Evolutionary conservation across 345 rosid genomes (phyloP).

Genomic region (Aethionema arabicum): DNA sequence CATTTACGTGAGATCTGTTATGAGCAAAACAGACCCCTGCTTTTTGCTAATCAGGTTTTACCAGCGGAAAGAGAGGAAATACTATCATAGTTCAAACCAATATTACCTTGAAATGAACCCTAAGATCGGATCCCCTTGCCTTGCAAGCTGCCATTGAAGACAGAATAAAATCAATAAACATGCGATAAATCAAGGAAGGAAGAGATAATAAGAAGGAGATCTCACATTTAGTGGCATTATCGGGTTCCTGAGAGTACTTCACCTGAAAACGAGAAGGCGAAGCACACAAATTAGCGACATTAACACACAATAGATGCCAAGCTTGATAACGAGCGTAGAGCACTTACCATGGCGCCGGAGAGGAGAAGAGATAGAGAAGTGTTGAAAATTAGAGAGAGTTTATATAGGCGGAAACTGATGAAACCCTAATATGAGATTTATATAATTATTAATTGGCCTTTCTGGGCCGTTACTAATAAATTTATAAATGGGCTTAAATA

Average conservation of each 20-base stretch:
- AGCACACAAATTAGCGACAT: too few relatives aligned
- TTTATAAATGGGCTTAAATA: not conserved
- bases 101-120: slow-evolving; percentile 92
- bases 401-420: not conserved
- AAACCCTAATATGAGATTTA: slow-evolving; percentile 24
- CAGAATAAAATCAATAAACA: not conserved
- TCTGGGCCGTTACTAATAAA: not conserved
- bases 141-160: slow-evolving; percentile 71
- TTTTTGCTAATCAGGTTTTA: slow-evolving; percentile 57
- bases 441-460: not conserved
- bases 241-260: slow-evolving; percentile 95
- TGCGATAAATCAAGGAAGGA: not conserved
- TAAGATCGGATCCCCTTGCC: slow-evolving; percentile 91
- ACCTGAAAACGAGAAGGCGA: slow-evolving; percentile 38
- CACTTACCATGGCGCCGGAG: too few relatives aligned
- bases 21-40: slow-evolving; percentile 52
- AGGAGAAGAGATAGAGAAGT: too few relatives aligned
- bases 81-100: not conserved
- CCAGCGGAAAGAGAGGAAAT: not conserved
- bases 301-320: too few relatives aligned
- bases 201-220: too few relatives aligned
- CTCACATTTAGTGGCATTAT: slow-evolving; percentile 83
- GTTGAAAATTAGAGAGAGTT: not conserved
- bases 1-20: slow-evolving; percentile 51
- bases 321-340: too few relatives aligned